These are phyloP conservation scores for Dioszegia aurantiaca DNA, from an alignment of 768 basidiomycete species.

Conservation along the genomic window DNA sequence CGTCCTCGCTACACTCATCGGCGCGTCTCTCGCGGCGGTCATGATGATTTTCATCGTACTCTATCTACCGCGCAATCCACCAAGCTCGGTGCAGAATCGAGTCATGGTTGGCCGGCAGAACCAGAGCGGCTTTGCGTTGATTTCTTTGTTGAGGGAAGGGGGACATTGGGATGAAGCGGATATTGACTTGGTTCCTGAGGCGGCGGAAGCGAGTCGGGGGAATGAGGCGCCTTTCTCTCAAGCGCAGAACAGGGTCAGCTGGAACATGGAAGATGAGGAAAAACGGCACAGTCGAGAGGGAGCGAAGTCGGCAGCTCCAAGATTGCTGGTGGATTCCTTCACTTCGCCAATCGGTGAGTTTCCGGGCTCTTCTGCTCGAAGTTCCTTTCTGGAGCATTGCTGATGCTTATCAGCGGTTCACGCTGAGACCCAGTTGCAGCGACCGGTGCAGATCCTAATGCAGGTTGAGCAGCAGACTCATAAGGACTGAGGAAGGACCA, in stretches of 20 bases:
- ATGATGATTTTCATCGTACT: slow-evolving; percentile 25
- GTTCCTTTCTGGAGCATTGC: neutral
- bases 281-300: neutral
- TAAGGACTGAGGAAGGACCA: neutral
- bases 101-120: slow-evolving; percentile 22
- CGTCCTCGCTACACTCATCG: slow-evolving; percentile 18
- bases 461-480: neutral
- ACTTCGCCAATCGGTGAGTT: slow-evolving; percentile 24
- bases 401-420: neutral
- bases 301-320: neutral
- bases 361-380: neutral
- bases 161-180: slow-evolving; percentile 34
- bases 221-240: neutral
- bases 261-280: neutral
- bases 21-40: slow-evolving; percentile 21
- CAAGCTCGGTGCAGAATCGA: neutral
- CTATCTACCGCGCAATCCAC: slow-evolving; percentile 25
- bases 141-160: slow-evolving; percentile 34
- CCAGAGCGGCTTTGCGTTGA: slow-evolving; percentile 18
- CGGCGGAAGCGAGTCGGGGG: neutral
- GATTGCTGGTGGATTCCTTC: slow-evolving; percentile 22
- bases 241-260: neutral
- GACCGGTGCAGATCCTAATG: neutral
- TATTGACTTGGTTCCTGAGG: neutral
- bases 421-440: neutral